phyloP scores from a whole-genome alignment of 768 basidiomycete species.

The Termitomyces eurrhizus region DNA sequence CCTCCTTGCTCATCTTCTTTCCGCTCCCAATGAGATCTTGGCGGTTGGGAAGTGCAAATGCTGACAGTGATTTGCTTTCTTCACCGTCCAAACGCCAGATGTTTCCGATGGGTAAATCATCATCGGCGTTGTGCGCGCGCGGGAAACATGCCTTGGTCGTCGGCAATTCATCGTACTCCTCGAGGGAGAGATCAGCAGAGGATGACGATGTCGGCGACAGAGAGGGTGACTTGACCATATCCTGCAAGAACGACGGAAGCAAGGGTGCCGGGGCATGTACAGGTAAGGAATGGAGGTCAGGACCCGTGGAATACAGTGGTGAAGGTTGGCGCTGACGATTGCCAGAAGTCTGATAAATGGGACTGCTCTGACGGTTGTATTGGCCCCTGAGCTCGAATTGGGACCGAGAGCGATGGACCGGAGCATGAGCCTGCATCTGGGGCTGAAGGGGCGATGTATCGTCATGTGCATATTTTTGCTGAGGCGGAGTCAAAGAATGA shows the following conservation, averaged over 20 bases:
- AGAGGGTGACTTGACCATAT: slow-evolving; percentile 67
- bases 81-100: slow-evolving; percentile 77
- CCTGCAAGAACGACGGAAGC: slow-evolving; percentile 75
- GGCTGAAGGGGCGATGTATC: slow-evolving; percentile 29
- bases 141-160: slow-evolving; percentile 26
- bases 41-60: slow-evolving; percentile 44
- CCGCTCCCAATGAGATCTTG: slow-evolving; percentile 32
- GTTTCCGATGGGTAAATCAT: slow-evolving; percentile 38
- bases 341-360: slow-evolving; percentile 70
- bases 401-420: slow-evolving; percentile 50
- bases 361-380: slow-evolving; percentile 26
- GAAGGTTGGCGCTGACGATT: slow-evolving; percentile 32
- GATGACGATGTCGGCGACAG: slow-evolving; percentile 62
- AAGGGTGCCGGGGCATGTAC: slow-evolving; percentile 47
- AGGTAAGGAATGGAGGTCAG: slow-evolving; percentile 24
- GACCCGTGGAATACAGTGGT: slow-evolving; percentile 34
- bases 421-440: slow-evolving; percentile 21
- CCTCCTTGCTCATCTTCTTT: slow-evolving; percentile 37
- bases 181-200: slow-evolving; percentile 61
- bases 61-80: slow-evolving; percentile 54
- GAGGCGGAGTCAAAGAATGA: slow-evolving; percentile 45
- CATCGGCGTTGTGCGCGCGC: slow-evolving; percentile 24
- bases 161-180: slow-evolving; percentile 46
- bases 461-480: slow-evolving; percentile 35
- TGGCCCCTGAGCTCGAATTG: slow-evolving; percentile 45